Evolutionary conservation across 257 asterid species (phyloP), one percentile per base, ranked within the genome.

Genomic region (Solanum raphanifolium): DNA sequence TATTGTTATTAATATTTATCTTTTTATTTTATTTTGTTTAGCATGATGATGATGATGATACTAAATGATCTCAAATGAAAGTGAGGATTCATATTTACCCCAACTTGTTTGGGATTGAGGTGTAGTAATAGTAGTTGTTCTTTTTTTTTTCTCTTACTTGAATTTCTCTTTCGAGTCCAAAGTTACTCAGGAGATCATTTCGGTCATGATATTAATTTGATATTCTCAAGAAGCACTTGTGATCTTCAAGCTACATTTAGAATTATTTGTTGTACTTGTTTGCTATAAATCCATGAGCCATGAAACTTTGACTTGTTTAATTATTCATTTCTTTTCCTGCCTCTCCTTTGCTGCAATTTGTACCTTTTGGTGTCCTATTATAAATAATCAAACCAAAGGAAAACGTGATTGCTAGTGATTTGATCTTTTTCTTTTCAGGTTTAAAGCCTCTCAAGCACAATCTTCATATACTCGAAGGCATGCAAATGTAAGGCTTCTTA

Each of bases 391-490:
- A 39, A 39, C 60, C 9, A 7, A 76, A 13, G 58, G 34, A 76
- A 75, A 38, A 76, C 21, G 10, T n/a, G 58, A 23, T 38, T n/a
- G 83, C 5, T 7, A 39, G n/a, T 78, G 35, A 78, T 78, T 41
- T n/a, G 16, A n/a, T 43, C 62, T 39, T 41, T 78, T 78, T 78
- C 13, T 78, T 78, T 78, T 39, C 84, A 78, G 84, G 62, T 39
- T 11, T n/a, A 76, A 86, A 43, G 18, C 85, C 84, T 79, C 89
- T 71, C 85, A 21, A 87, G 89, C 31, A 27, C 90, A 60, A 65
- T 46, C 73, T 89, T 86, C 74, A 25, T 31, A 41, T 82, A 34
- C 72, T 60, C 20, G 13, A 65, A 87, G 65, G 71, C 58, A 82
- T 71, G 21, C 32, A 31, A 85, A 88, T 88, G 84, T 78, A 78